phyloP scores from a whole-genome alignment of 345 rosid genomes.

The Nasturtium officinale region DNA sequence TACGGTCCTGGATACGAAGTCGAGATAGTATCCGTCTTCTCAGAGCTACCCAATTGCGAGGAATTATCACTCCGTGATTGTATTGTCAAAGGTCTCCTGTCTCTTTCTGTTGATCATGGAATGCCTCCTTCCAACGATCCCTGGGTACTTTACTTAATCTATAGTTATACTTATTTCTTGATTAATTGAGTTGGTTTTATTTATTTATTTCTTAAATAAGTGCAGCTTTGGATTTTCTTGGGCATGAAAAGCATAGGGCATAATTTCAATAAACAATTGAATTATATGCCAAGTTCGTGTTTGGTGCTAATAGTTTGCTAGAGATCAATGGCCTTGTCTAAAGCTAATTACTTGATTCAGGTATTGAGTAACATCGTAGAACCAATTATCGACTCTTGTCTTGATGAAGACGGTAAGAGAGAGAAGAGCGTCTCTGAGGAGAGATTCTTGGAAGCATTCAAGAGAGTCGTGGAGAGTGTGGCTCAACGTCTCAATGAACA shows the following conservation, averaged over 20 bases:
- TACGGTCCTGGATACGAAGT: constrained; percentile 65
- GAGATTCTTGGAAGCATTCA: constrained; percentile 65
- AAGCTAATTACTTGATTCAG: constrained; percentile 41
- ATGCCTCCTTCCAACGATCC: constrained; percentile 85
- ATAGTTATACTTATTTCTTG: neutral
- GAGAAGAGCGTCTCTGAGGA: constrained; percentile 56
- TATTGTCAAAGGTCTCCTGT: constrained; percentile 61
- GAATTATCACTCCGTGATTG: constrained; percentile 54
- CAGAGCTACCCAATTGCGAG: constrained; percentile 42
- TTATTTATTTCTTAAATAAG: too few relatives aligned
- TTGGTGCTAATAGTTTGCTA: neutral
- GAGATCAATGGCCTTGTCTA: neutral
- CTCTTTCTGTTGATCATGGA: constrained; percentile 86
- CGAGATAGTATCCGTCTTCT: constrained; percentile 62
- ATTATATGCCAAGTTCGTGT: neutral
- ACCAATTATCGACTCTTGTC: constrained; percentile 57
- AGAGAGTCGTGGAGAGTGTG: constrained; percentile 60
- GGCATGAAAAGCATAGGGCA: too few relatives aligned
- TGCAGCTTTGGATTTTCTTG: too few relatives aligned
- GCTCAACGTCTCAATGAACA: constrained; percentile 84
- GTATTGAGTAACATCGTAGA: constrained; percentile 77
- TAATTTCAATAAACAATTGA: too few relatives aligned
- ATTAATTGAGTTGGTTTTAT: too few relatives aligned
- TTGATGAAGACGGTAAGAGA: constrained; percentile 36
- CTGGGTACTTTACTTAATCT: constrained; percentile 59